Evolutionary conservation across 1,284 basidiomycete species (phyloP).

Genomic region (Rhodotorula sp.): DNA sequence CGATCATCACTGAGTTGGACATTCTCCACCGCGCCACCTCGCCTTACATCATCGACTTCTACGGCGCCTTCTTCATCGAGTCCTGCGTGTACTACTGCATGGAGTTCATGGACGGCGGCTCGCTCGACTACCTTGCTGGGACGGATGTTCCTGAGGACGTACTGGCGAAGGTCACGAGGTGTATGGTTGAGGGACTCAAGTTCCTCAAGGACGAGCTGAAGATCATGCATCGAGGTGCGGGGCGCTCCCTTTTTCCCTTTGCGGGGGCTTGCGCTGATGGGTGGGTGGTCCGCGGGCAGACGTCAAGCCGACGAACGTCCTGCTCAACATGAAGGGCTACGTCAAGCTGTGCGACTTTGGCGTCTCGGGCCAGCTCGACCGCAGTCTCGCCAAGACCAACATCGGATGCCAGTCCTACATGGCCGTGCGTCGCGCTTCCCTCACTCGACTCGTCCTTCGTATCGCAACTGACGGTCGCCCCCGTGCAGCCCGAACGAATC

Average conservation of each 20-base stretch:
- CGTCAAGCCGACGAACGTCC: constrained; percentile 96
- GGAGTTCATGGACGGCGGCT: constrained; percentile 98
- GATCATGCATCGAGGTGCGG: constrained; percentile 89
- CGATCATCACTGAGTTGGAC: constrained; percentile 98
- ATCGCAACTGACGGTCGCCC: not conserved
- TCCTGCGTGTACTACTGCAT: constrained; percentile 99
- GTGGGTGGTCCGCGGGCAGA: constrained; percentile 56
- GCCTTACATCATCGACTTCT: constrained; percentile 94
- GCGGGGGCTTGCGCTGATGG: no score
- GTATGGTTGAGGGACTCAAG: constrained; percentile 85
- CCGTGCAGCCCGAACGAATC: constrained; percentile 80
- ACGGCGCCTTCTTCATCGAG: constrained; percentile 98
- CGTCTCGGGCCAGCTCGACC: constrained; percentile 94
- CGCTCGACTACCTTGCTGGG: constrained; percentile 77
- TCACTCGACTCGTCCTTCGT: not conserved
- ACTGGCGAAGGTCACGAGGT: constrained; percentile 75
- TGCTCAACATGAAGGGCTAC: constrained; percentile 82
- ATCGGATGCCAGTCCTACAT: constrained; percentile 99
- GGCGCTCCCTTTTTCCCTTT: constrained; percentile 5
- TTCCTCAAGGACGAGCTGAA: constrained; percentile 95
- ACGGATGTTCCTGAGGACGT: constrained; percentile 69
- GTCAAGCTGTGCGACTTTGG: constrained; percentile 98
- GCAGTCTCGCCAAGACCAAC: constrained; percentile 94
- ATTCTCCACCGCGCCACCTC: constrained; percentile 90
- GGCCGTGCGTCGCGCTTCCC: constrained; percentile 66